Conservation (phyloP, 331 rosid species). For the Arachis monticola region DNA sequence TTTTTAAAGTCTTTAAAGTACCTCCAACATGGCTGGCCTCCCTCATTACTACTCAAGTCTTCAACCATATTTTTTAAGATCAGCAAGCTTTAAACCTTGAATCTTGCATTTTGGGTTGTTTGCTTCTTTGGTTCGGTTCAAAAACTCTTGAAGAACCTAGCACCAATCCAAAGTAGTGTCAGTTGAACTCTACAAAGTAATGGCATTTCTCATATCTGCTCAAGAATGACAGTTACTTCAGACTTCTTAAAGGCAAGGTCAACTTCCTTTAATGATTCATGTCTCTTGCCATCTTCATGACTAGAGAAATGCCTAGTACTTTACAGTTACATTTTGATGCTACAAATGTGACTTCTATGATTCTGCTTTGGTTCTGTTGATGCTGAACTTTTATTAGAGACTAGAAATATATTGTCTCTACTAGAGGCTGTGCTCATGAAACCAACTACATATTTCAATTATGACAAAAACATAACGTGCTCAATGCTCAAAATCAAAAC, state of each 20-base stretch:
- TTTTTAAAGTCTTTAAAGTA: slow-evolving; percentile 31
- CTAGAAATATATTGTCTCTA: not conserved
- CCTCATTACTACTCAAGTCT: slow-evolving; percentile 60
- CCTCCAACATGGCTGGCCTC: slow-evolving; percentile 67
- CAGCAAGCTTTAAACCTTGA: slow-evolving; percentile 63
- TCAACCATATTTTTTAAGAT: slow-evolving; percentile 64
- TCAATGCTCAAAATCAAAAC: slow-evolving; percentile 24
- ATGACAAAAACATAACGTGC: slow-evolving; percentile 26
- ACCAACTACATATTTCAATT: slow-evolving; percentile 16
- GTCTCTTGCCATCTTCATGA: not conserved
- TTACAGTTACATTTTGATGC: slow-evolving; percentile 2
- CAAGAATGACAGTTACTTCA: too few relatives aligned
- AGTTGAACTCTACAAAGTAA: not conserved
- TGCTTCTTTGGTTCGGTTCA: slow-evolving; percentile 67
- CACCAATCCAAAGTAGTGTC: slow-evolving; percentile 37
- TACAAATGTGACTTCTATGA: not conserved
- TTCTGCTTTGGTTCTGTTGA: not conserved
- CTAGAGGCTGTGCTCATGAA: slow-evolving; percentile 1
- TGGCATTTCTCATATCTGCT: slow-evolving; percentile 18
- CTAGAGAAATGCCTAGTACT: slow-evolving; percentile 11
- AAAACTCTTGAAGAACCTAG: slow-evolving; percentile 85
- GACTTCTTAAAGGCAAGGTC: slow-evolving; percentile 25
- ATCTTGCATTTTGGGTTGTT: slow-evolving; percentile 51
- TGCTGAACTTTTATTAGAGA: not conserved
- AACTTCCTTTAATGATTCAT: slow-evolving; percentile 5